A percentile compares a stretch with the other conserved stretches of the same genome.
These are phyloP conservation scores for Curvularia lunata DNA, from an alignment of 2,329 filamentous ascomycete genomes.

Conservation along the genomic window DNA sequence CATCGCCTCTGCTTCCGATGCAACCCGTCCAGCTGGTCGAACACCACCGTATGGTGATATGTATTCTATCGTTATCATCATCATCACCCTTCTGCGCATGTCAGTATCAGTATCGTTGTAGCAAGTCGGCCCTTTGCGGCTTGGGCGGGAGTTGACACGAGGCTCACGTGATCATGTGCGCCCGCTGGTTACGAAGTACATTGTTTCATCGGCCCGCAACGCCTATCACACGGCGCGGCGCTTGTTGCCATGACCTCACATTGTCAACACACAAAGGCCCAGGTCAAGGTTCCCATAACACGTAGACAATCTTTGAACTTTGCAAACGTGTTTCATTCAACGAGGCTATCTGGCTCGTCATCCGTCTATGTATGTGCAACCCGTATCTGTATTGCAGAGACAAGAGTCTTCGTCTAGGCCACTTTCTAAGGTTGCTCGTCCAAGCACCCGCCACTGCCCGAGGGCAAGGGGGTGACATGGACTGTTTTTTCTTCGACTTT, in stretches of 20 bases:
- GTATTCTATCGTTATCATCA: too few relatives aligned
- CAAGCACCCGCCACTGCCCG: constrained; percentile 26
- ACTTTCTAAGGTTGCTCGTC: constrained; percentile 39
- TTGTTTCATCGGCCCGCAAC: background rate
- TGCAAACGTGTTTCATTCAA: background rate
- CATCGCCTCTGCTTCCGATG: background rate
- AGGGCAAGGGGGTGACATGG: constrained; percentile 27
- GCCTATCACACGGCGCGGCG: background rate
- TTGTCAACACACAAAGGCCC: background rate
- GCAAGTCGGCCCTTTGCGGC: background rate
- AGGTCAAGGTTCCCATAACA: background rate
- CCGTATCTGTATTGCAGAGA: constrained; percentile 49
- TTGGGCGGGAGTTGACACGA: background rate
- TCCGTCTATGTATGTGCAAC: constrained; percentile 28
- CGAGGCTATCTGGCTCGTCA: background rate
- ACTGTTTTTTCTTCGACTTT: constrained; percentile 35
- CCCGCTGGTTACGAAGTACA: too few relatives aligned
- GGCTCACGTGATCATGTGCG: background rate
- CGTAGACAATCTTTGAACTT: background rate
- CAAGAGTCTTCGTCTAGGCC: constrained; percentile 42
- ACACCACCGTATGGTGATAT: too few relatives aligned
- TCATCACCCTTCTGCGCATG: too few relatives aligned
- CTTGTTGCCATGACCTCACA: background rate
- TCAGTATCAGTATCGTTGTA: background rate
- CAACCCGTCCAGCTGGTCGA: background rate